These are phyloP conservation scores for Boehmeria nivea DNA, from an alignment of 306 rosid genomes.

Conservation along the genomic window DNA sequence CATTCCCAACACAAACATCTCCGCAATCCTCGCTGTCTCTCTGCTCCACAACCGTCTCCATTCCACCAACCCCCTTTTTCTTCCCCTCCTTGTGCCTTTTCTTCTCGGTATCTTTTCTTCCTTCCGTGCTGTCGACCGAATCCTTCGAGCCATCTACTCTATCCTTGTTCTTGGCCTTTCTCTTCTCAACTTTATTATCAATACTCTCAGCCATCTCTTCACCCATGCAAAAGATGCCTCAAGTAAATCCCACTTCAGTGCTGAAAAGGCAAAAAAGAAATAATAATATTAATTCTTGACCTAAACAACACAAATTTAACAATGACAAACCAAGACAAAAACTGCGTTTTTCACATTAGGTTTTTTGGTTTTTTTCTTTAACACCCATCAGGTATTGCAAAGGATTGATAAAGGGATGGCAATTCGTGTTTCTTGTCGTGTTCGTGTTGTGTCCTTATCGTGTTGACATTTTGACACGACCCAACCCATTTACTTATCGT, in stretches of 20 bases:
- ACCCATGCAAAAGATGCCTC: not conserved
- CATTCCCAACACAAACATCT: not conserved
- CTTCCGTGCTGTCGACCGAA: not conserved
- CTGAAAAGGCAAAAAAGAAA: not conserved
- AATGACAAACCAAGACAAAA: no score
- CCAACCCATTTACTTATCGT: no score
- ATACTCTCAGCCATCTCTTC: not conserved
- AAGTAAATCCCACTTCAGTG: no score
- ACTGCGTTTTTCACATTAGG: no score
- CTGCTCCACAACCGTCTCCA: not conserved
- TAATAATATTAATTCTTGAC: not conserved
- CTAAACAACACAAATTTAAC: no score
- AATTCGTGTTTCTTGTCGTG: no score
- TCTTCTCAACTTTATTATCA: not conserved
- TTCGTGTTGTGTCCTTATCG: no score
- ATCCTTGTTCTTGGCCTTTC: not conserved
- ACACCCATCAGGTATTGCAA: no score
- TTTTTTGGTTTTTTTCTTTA: no score
- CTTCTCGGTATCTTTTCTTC: no score
- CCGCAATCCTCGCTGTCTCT: not conserved
- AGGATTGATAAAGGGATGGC: no score
- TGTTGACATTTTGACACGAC: no score
- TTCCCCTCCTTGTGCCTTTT: slow-evolving; percentile 8
- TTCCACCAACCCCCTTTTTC: slow-evolving; percentile 1
- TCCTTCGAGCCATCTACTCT: not conserved